These are phyloP conservation scores for Diaporthe australafricana DNA, from an alignment of 2,329 filamentous ascomycete genomes.

Conservation along the genomic window DNA sequence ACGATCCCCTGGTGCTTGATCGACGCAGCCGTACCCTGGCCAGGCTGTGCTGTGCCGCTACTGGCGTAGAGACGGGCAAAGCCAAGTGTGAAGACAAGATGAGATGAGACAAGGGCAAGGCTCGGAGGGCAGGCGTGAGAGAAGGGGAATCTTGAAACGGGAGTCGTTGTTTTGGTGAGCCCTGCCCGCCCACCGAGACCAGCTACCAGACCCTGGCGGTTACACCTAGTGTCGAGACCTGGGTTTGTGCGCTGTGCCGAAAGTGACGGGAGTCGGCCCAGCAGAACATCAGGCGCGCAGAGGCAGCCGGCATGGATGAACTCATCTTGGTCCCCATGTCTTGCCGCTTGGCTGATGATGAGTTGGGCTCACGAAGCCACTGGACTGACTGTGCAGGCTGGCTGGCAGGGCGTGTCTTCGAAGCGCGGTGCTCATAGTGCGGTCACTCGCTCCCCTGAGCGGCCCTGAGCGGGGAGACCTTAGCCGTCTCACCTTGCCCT, in stretches of 20 bases:
- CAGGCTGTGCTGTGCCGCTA: conserved; percentile 31
- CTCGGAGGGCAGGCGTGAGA: conserved; percentile 21
- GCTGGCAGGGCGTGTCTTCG: not conserved
- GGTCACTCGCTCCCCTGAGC: too few relatives aligned
- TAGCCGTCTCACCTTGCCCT: conserved; percentile 8
- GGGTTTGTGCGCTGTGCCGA: conserved; percentile 19
- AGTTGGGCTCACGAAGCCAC: not conserved
- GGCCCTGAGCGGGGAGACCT: not conserved
- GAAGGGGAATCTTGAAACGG: conserved; percentile 31
- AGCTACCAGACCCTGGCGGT: conserved; percentile 11
- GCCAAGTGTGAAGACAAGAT: conserved; percentile 26
- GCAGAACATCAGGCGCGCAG: conserved; percentile 16
- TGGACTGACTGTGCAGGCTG: too few relatives aligned
- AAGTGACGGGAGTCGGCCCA: conserved; percentile 15
- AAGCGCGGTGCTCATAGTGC: not conserved
- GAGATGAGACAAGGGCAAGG: conserved; percentile 31
- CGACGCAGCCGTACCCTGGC: conserved; percentile 33
- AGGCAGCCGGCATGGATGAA: conserved; percentile 24
- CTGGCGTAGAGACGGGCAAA: conserved; percentile 20
- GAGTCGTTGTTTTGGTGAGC: conserved; percentile 32
- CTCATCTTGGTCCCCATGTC: not conserved
- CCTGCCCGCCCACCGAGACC: conserved; percentile 26
- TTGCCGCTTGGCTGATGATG: not conserved
- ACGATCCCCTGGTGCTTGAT: conserved; percentile 34
- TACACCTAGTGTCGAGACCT: conserved; percentile 15